Evolutionary conservation across 2,329 filamentous ascomycete species (phyloP).

Genomic region (Trichoderma atroviride): DNA sequence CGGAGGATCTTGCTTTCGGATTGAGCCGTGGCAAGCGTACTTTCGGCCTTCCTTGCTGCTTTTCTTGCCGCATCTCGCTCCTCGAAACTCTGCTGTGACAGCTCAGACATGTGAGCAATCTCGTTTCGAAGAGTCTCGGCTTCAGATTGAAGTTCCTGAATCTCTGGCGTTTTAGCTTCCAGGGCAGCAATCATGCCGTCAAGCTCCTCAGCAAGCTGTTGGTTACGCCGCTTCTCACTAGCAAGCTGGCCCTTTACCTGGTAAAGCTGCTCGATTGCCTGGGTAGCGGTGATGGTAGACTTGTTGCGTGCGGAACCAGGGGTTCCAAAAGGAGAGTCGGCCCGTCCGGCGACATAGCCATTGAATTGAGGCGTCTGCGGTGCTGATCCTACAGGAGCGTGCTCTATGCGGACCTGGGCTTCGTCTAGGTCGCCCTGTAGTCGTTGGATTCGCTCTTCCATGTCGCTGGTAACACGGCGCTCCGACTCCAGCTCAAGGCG

Average conservation of each 20-base stretch:
- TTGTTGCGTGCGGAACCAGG: slow-evolving; percentile 61
- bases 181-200: slow-evolving; percentile 85
- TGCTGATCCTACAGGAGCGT: slow-evolving; percentile 49
- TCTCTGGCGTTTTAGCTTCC: slow-evolving; percentile 83
- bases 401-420: slow-evolving; percentile 53
- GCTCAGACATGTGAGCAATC: slow-evolving; percentile 79
- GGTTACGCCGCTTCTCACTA: slow-evolving; percentile 71
- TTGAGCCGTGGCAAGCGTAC: slow-evolving; percentile 64
- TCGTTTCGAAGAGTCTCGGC: slow-evolving; percentile 79
- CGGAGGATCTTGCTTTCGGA: slow-evolving; percentile 77
- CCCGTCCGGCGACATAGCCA: slow-evolving; percentile 54
- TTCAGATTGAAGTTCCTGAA: slow-evolving; percentile 82
- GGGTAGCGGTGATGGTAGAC: slow-evolving; percentile 60
- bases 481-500: slow-evolving; percentile 61
- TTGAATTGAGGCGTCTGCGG: slow-evolving; percentile 66
- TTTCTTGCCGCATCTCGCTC: slow-evolving; percentile 80
- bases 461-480: slow-evolving; percentile 48
- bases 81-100: slow-evolving; percentile 79
- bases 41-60: slow-evolving; percentile 76
- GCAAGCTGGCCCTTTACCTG: slow-evolving; percentile 73
- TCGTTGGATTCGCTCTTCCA: slow-evolving; percentile 53
- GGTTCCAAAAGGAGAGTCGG: slow-evolving; percentile 64
- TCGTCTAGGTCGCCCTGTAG: slow-evolving; percentile 59
- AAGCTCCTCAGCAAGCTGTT: slow-evolving; percentile 73
- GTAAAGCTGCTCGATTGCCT: slow-evolving; percentile 66